Percentiles rank a stretch among this genome's conserved stretches.
phyloP scores from a whole-genome alignment of 202 grass and related monocot species.

The Setaria viridis region DNA sequence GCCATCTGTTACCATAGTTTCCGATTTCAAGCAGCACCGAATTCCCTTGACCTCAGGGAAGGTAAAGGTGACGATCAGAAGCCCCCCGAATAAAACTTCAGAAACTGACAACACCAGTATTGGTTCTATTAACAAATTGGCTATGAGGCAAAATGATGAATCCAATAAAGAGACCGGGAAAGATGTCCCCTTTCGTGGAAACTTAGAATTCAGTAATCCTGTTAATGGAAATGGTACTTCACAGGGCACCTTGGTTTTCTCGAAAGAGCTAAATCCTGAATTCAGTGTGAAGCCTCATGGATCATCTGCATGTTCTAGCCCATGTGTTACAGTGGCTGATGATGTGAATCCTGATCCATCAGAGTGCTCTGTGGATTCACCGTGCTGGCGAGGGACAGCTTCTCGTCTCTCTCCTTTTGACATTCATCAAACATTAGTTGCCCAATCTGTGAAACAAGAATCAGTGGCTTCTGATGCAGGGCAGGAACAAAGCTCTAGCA shows the following conservation, averaged over 20 bases:
- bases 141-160: constrained; percentile 26
- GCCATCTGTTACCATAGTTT: constrained; percentile 19
- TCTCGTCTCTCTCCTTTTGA: constrained; percentile 51
- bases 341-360: constrained; percentile 56
- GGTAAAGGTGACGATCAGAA: constrained; percentile 46
- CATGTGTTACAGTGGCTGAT: constrained; percentile 37
- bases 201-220: constrained; percentile 17
- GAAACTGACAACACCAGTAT: constrained; percentile 23
- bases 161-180: constrained; percentile 30
- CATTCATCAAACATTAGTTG: constrained; percentile 38
- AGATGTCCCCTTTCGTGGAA: background rate
- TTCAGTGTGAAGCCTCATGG: constrained; percentile 34
- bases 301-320: constrained; percentile 26
- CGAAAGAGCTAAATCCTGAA: constrained; percentile 38
- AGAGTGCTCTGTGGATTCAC: constrained; percentile 71
- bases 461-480: constrained; percentile 11
- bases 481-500: constrained; percentile 18
- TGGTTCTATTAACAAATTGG: constrained; percentile 32
- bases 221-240: background rate
- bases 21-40: constrained; percentile 29
- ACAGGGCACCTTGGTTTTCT: constrained; percentile 11
- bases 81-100: constrained; percentile 43
- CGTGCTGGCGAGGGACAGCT: constrained; percentile 66
- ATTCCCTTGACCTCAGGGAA: constrained; percentile 12
- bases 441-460: constrained; percentile 32